Evolutionary conservation across 1,139 yeast genomes (phyloP).

Genomic region (Diutina ranongensis): DNA sequence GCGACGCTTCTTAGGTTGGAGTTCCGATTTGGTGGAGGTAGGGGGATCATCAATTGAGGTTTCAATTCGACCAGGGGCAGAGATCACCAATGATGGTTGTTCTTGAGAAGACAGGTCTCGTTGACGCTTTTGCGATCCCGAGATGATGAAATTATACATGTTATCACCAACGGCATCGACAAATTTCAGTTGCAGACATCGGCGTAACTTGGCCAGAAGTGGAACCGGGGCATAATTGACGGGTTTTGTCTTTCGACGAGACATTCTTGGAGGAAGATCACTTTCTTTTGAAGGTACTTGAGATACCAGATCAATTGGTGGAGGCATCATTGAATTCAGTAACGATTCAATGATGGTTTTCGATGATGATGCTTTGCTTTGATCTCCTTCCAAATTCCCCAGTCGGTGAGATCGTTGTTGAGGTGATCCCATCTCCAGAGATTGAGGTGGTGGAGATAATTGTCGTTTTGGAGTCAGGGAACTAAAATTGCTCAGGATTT

Average conservation of each 20-base stretch:
- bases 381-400: no score
- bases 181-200: not conserved
- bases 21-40: not conserved
- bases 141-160: not conserved
- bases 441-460: not conserved
- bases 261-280: not conserved
- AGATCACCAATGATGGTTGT: not conserved
- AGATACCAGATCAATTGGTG: no score
- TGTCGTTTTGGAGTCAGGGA: constrained; percentile 5
- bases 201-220: constrained; percentile 2
- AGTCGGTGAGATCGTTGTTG: not conserved
- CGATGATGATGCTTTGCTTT: not conserved
- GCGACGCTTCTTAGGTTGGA: not conserved
- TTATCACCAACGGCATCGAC: constrained; percentile 3
- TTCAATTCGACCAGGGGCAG: not conserved
- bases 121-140: not conserved
- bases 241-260: not conserved
- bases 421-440: not conserved
- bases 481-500: not conserved
- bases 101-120: no score
- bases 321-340: not conserved
- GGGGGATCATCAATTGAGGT: not conserved
- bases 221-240: constrained; percentile 5
- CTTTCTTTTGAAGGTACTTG: not conserved
- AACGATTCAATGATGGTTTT: not conserved